These are phyloP conservation scores for Monoraphidium neglectum DNA, from an alignment of 139 green algal species.

Conservation along the genomic window DNA sequence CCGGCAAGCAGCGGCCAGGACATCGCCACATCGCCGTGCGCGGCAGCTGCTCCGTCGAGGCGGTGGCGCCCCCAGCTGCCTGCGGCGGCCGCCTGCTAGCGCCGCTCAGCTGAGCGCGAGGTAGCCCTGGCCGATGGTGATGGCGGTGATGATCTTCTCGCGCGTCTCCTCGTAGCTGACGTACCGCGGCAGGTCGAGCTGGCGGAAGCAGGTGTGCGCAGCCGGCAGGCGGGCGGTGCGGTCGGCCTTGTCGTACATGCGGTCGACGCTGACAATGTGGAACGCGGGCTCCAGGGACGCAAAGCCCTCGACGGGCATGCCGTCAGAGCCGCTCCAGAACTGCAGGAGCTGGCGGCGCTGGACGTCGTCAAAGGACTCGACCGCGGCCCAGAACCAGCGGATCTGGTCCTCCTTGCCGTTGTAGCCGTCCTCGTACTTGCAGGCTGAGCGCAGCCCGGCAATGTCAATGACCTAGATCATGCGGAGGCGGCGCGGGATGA, in stretches of 20 bases:
- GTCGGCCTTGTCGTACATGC: constrained; percentile 62
- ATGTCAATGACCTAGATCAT: constrained; percentile 17
- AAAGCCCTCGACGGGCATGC: constrained; percentile 67
- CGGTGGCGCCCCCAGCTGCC: too few relatives aligned
- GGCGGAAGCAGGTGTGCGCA: constrained; percentile 67
- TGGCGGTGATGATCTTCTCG: constrained; percentile 63
- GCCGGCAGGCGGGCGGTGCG: constrained; percentile 58
- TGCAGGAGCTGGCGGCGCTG: constrained; percentile 61
- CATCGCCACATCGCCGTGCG: too few relatives aligned
- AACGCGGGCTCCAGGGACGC: constrained; percentile 59
- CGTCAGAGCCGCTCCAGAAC: constrained; percentile 64
- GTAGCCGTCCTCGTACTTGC: constrained; percentile 69
- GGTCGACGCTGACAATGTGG: constrained; percentile 61
- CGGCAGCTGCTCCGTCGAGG: too few relatives aligned
- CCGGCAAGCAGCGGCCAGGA: too few relatives aligned
- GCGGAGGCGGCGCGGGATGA: background rate
- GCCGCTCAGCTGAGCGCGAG: constrained; percentile 61
- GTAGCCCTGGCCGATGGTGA: constrained; percentile 68
- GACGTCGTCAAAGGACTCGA: constrained; percentile 53
- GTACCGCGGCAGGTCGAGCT: constrained; percentile 68
- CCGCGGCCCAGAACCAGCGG: constrained; percentile 63
- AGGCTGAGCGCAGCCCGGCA: constrained; percentile 5
- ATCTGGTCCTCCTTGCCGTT: constrained; percentile 62
- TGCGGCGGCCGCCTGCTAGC: too few relatives aligned
- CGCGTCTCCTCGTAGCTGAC: constrained; percentile 45